These are phyloP conservation scores for Fusarium nygamai DNA, from an alignment of 2,329 filamentous ascomycete genomes.

Conservation along the genomic window DNA sequence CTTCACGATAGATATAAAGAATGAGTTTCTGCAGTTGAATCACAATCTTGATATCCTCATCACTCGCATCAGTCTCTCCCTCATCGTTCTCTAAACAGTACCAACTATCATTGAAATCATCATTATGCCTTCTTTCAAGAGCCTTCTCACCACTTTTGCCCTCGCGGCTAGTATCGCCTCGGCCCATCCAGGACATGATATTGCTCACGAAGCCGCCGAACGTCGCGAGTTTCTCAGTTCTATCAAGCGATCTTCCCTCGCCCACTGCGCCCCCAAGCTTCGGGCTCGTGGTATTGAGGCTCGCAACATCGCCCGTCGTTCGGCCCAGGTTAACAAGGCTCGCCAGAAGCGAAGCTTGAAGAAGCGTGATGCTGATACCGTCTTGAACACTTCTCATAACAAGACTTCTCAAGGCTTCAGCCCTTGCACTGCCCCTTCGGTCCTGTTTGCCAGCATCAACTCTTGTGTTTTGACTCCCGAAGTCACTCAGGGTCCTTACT, in stretches of 20 bases:
- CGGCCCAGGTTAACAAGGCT: slow-evolving; percentile 52
- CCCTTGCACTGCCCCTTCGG: slow-evolving; percentile 43
- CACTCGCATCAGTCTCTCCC: not conserved
- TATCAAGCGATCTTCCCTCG: slow-evolving; percentile 53
- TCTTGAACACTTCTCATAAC: slow-evolving; percentile 51
- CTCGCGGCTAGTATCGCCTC: slow-evolving; percentile 26
- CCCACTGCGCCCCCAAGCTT: slow-evolving; percentile 58
- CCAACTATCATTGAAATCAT: too few species aligned
- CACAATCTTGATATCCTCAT: not conserved
- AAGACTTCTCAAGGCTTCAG: slow-evolving; percentile 49
- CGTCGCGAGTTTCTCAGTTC: slow-evolving; percentile 56
- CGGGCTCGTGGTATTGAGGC: slow-evolving; percentile 57
- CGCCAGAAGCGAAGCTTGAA: slow-evolving; percentile 50
- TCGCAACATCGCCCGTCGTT: slow-evolving; percentile 57
- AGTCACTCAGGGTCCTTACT: slow-evolving; percentile 60
- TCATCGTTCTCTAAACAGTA: not conserved
- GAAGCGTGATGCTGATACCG: slow-evolving; percentile 47
- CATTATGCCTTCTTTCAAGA: slow-evolving; percentile 25
- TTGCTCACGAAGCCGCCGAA: slow-evolving; percentile 59
- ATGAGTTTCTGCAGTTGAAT: not conserved
- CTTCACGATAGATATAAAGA: not conserved
- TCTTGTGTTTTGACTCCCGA: slow-evolving; percentile 61
- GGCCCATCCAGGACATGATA: slow-evolving; percentile 61
- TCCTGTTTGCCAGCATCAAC: slow-evolving; percentile 52
- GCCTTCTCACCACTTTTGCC: slow-evolving; percentile 19